Evolutionary conservation across 2,329 filamentous ascomycete species (phyloP).

Genomic region (Acarospora socialis): DNA sequence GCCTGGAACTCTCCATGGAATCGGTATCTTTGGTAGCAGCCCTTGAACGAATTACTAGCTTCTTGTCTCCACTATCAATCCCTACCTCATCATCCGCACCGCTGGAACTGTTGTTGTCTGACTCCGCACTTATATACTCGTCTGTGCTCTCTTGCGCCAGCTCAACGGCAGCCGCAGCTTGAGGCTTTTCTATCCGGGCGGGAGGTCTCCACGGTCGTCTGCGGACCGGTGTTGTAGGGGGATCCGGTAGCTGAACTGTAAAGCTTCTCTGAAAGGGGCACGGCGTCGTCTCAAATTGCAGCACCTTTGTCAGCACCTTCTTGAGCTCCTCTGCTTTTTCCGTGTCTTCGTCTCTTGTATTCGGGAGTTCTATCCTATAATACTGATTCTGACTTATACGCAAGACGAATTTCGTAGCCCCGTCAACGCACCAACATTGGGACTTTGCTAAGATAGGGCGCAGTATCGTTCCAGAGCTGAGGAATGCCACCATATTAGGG

Average conservation of each 20-base stretch:
- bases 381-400: conserved; percentile 72
- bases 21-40: conserved; percentile 13
- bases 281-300: conserved; percentile 75
- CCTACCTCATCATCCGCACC: conserved; percentile 13
- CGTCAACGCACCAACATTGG: conserved; percentile 87
- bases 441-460: conserved; percentile 81
- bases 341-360: conserved; percentile 47
- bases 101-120: conserved; percentile 6
- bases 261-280: conserved; percentile 75
- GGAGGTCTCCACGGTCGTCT: conserved; percentile 60
- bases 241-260: conserved; percentile 56
- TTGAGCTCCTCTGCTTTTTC: conserved; percentile 53
- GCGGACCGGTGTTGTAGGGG: conserved; percentile 48
- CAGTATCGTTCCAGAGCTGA: conserved; percentile 70
- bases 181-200: conserved; percentile 37
- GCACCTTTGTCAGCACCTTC: conserved; percentile 52
- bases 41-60: conserved; percentile 20
- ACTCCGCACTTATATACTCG: background rate
- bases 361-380: conserved; percentile 78
- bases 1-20: conserved; percentile 7
- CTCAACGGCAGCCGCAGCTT: conserved; percentile 17
- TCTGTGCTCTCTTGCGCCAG: background rate
- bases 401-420: conserved; percentile 70
- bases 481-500: conserved; percentile 71
- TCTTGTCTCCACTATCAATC: conserved; percentile 18